phyloP scores from a whole-genome alignment of 345 rosid genomes.

The Turritis glabra region DNA sequence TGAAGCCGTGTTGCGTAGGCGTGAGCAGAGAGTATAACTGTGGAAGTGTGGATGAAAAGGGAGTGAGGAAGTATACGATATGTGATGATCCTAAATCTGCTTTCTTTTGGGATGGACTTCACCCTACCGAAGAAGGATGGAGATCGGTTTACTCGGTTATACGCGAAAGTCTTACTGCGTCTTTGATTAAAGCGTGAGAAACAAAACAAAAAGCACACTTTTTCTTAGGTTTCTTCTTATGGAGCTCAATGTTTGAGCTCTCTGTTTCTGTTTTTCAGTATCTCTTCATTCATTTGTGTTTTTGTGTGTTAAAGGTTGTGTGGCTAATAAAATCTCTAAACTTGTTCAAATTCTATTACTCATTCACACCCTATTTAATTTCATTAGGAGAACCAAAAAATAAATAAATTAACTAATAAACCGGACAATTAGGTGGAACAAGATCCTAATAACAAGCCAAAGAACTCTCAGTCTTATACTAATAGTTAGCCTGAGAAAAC shows the following conservation, averaged over 20 bases:
- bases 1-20: slow-evolving; percentile 64
- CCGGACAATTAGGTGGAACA: slow-evolving; percentile 8
- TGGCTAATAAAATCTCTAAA: slow-evolving; percentile 27
- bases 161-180: slow-evolving; percentile 34
- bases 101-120: slow-evolving; percentile 63
- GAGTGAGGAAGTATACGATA: slow-evolving; percentile 46
- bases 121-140: slow-evolving; percentile 68
- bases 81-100: slow-evolving; percentile 49
- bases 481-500: slow-evolving; percentile 13
- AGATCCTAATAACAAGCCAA: slow-evolving; percentile 40
- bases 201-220: not conserved
- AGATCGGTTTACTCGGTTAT: slow-evolving; percentile 47
- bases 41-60: slow-evolving; percentile 49
- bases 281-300: slow-evolving; percentile 36
- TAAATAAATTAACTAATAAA: not conserved
- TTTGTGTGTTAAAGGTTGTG: slow-evolving; percentile 6
- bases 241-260: not conserved
- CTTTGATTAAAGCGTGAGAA: slow-evolving; percentile 34
- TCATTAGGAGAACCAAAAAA: not conserved
- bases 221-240: slow-evolving; percentile 16
- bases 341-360: slow-evolving; percentile 6
- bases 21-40: slow-evolving; percentile 38
- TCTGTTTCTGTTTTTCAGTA: not conserved
- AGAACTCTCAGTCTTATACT: slow-evolving; percentile 11
- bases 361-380: not conserved